Evolutionary conservation across 1,284 basidiomycete genomes (phyloP).

Genomic region (Meripilus lineatus): DNA sequence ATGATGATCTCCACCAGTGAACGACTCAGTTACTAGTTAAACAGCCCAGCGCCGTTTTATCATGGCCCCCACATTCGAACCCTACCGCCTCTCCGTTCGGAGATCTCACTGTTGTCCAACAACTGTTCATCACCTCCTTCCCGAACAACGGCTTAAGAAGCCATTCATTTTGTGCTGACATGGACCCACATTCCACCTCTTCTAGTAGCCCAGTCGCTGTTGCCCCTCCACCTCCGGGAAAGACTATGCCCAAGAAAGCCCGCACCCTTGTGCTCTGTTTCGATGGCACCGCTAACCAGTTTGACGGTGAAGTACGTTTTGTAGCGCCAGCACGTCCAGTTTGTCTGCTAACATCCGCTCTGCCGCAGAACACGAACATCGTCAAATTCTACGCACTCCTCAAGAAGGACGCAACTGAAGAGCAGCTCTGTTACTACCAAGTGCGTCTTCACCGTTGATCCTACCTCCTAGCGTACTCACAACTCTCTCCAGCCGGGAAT

Average conservation of each 20-base stretch:
- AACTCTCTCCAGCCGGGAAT: constrained; percentile 30
- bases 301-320: constrained; percentile 35
- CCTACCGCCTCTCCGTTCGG: too few relatives aligned
- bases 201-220: too few relatives aligned
- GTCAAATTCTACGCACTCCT: constrained; percentile 36
- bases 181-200: too few relatives aligned
- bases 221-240: neutral
- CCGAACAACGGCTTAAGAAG: too few relatives aligned
- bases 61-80: too few relatives aligned
- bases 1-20: too few relatives aligned
- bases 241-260: constrained; percentile 5
- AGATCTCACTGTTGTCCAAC: too few relatives aligned
- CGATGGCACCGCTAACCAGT: constrained; percentile 47
- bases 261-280: constrained; percentile 47
- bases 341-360: neutral
- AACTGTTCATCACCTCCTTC: too few relatives aligned
- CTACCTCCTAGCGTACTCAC: constrained; percentile 1
- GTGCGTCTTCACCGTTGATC: constrained; percentile 14
- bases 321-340: constrained; percentile 3
- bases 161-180: too few relatives aligned
- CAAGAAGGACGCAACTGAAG: constrained; percentile 29
- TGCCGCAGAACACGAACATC: constrained; percentile 34
- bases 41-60: too few relatives aligned
- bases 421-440: constrained; percentile 41
- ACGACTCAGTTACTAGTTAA: too few relatives aligned